A percentile compares a stretch with the other conserved stretches of the same genome.
Evolutionary conservation across 148 eudicot species (phyloP).

Genomic region (Amaranthus hypochondriacus): DNA sequence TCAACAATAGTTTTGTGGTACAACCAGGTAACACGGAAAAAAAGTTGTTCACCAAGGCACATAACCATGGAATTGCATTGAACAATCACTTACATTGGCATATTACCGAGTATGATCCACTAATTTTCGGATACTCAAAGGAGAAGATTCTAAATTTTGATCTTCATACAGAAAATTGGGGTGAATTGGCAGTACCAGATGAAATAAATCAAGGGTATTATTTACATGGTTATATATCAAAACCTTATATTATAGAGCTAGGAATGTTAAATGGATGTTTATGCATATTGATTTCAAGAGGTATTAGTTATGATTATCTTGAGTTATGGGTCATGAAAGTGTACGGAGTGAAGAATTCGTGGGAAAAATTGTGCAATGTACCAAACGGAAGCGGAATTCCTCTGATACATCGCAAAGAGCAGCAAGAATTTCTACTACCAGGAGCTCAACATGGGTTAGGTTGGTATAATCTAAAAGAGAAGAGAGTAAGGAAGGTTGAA

Average conservation of each 20-base stretch:
- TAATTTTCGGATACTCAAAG: background rate
- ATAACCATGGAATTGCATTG: conserved; percentile 4
- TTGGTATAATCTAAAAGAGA: conserved; percentile 11
- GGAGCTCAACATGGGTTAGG: conserved; percentile 1
- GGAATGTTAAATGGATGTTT: conserved; percentile 5
- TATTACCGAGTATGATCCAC: conserved; percentile 6
- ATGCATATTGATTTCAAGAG: conserved; percentile 6
- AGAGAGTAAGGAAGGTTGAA: conserved; percentile 7
- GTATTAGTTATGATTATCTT: background rate
- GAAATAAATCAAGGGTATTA: conserved; percentile 2
- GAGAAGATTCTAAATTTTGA: conserved; percentile 8
- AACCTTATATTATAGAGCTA: conserved; percentile 4
- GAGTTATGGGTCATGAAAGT: conserved; percentile 19
- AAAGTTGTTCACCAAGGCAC: background rate
- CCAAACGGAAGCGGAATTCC: conserved; percentile 22
- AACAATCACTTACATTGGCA: conserved; percentile 18
- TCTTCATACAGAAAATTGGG: conserved; percentile 8
- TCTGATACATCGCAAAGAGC: conserved; percentile 9
- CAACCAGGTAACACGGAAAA: background rate
- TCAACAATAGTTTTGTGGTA: background rate
- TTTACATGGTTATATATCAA: background rate
- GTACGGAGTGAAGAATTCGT: conserved; percentile 11
- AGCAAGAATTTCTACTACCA: conserved; percentile 10
- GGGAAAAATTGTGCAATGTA: conserved; percentile 15
- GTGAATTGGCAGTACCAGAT: conserved; percentile 4